Evolutionary conservation across 345 rosid species (phyloP), one percentile per base, ranked within the genome.

Genomic region (Brassica carinata): DNA sequence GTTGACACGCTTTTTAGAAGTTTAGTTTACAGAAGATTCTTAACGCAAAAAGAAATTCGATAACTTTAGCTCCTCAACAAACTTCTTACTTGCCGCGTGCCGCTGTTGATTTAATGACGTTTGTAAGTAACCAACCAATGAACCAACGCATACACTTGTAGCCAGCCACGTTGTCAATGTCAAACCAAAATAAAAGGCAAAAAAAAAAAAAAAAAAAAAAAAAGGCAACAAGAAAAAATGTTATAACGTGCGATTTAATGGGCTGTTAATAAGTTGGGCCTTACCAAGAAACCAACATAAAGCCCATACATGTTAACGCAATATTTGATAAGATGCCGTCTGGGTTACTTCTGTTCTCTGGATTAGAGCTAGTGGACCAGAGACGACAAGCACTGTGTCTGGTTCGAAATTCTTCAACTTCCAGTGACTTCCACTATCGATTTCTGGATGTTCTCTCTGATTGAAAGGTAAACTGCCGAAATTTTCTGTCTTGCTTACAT

Each of bases 401-500:
- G 79, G 76, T 80, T 48, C 8, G 72, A 64, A 51, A 5, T 53
- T 79, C 53, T 30, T 27, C 31, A 45, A 43, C 17, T 59, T 30
- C 62, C 66, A 62, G 15, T 34, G 31, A 43, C 17, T 59, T 30
- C 62, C 66, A 62, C 33, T 34, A 0, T 45, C 36, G 67, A 34
- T 45, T 79, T 67, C 40, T 74, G 53, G 15, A 68, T 68, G 58
- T 17, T 67, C 55, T 68, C 15, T 45, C 57, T 74, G 58, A 62
- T 69, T 36, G 58, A 34, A 69, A 51, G 79, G 79, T 75, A 5
- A 62, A 33, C 3, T 11, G 36, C 14, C 19, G 48, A 13, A 0
- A 29, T 18, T 67, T 23, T 43, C 51, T 43, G 51, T 43, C 4
- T 43, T 11, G 13, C 13, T 43, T 43, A 8, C 48, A 8, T 40